Evolutionary conservation across 2,329 filamentous ascomycete species (phyloP).

Genomic region (Atkinsonella texensis): DNA sequence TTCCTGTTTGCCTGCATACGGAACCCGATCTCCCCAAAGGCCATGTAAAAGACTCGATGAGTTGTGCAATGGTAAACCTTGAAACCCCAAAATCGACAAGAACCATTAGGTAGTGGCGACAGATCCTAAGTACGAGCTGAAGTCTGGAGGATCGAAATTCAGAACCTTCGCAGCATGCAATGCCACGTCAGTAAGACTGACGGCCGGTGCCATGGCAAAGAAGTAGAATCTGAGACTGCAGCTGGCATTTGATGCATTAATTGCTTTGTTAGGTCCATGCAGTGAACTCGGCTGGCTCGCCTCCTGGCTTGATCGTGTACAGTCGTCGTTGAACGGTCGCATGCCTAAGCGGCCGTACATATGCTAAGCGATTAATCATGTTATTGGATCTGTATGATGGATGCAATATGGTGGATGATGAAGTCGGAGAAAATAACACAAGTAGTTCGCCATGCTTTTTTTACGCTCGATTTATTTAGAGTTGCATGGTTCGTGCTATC

Average conservation of each 20-base stretch:
- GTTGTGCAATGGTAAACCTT: too few relatives aligned
- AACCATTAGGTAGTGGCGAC: too few relatives aligned
- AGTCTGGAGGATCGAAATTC: too few relatives aligned
- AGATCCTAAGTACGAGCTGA: too few relatives aligned
- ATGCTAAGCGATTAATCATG: not conserved
- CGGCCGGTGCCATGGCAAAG: too few relatives aligned
- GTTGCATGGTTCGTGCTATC: not conserved
- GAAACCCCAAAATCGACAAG: too few relatives aligned
- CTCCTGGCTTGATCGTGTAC: not conserved
- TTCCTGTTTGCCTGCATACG: not conserved
- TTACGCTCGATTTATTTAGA: not conserved
- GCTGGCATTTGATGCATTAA: too few relatives aligned
- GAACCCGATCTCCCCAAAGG: not conserved
- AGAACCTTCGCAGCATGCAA: too few relatives aligned
- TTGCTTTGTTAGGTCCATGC: not conserved
- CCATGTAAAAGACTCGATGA: not conserved
- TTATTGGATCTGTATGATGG: not conserved
- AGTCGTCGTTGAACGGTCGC: not conserved
- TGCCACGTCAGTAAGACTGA: too few relatives aligned
- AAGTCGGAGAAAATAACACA: too few relatives aligned
- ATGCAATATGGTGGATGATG: not conserved
- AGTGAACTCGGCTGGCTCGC: not conserved
- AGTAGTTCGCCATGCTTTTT: too few relatives aligned
- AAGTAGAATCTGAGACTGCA: too few relatives aligned
- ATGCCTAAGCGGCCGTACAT: not conserved